Base-by-base conservation (phyloP, 2,329 filamentous ascomycete species). In the Hymenoscyphus albidus region DNA sequence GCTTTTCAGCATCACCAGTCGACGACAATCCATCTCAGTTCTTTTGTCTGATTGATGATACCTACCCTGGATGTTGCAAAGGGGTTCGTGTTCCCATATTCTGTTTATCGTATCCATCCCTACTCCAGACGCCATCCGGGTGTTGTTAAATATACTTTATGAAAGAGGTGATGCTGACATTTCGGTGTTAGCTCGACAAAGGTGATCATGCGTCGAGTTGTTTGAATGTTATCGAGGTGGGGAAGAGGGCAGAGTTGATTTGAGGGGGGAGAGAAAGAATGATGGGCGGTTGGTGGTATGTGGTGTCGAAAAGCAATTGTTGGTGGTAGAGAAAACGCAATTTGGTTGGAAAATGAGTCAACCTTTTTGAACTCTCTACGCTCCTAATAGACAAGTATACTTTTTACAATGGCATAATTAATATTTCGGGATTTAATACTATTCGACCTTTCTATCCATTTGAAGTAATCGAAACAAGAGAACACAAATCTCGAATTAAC, bases 21-120 rank as follows among this genome's bases (percentile, higher is more conserved):
- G 56, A 58, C 35, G 56, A 39, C 14, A 14, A 38, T 39, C 13
- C 32, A n/a, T n/a, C 32, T 9, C 13, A 58, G 12, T 58, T 58
- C 18, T 35, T 39, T 39, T 58, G 56, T 58, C 13, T 58, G 32
- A 58, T 58, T 13, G 56, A 58, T 9, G 56, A 58, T 7, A 35
- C 32, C 5, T 58, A 58, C 35, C 22, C 56, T 18, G 56, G 56
- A n/a, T 58, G 56, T 38, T 58, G 56, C 31, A 32, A 31, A 39
- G 38, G 38, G 56, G 56, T 58, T 3, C 9, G 22, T 39, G 12
- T 18, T 9, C n/a, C 38, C 27, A 10, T 1, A 13, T 38, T 16
- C 12, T 13, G 7, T 35, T n/a, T 5, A n/a, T 16, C 14, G 14
- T 18, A 5, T 48, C 44, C 18, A 18, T 22, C n/a, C 9, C 16